A percentile compares a stretch with the other conserved stretches of the same genome.
Conservation (phyloP, 108 stramenopile genomes). For the Skeletonema menzelii region DNA sequence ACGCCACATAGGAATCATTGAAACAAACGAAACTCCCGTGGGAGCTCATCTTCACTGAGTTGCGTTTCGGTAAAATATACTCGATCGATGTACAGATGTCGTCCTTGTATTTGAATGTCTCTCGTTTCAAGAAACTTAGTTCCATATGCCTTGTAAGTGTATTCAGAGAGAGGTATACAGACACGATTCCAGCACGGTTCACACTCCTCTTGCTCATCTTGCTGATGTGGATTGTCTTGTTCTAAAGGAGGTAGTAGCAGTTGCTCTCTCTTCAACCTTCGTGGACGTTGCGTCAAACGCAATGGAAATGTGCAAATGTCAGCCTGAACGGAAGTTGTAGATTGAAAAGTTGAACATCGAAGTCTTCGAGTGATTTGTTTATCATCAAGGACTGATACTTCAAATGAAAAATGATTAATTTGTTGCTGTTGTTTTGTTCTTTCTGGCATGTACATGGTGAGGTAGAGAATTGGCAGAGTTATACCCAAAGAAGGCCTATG, state of each 20-base stretch:
- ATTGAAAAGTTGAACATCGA: constrained; percentile 25
- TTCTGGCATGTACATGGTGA: constrained; percentile 1
- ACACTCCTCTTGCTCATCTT: neutral
- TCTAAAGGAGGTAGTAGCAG: constrained; percentile 5
- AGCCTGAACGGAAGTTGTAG: constrained; percentile 5
- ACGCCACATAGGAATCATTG: neutral
- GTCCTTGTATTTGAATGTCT: constrained; percentile 11
- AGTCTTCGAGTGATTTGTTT: constrained; percentile 15
- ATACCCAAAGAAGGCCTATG: constrained; percentile 18
- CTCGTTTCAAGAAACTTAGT: constrained; percentile 10
- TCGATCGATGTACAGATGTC: constrained; percentile 17
- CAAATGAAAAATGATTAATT: constrained; percentile 8
- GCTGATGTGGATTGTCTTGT: neutral
- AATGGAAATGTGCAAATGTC: constrained; percentile 23
- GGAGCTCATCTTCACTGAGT: constrained; percentile 16
- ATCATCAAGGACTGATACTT: constrained; percentile 26
- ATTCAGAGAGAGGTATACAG: constrained; percentile 7
- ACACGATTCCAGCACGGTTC: constrained; percentile 30
- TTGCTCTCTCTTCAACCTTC: constrained; percentile 4
- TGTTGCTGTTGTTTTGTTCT: neutral
- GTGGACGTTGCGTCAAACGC: constrained; percentile 11
- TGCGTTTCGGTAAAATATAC: constrained; percentile 27
- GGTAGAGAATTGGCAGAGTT: constrained; percentile 14
- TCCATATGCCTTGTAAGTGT: constrained; percentile 12
- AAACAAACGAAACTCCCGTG: constrained; percentile 12